Evolutionary conservation across 352 stramenopile genomes (phyloP), one percentile per base, ranked within the genome.

Genomic region (Pythium aristosporum): DNA sequence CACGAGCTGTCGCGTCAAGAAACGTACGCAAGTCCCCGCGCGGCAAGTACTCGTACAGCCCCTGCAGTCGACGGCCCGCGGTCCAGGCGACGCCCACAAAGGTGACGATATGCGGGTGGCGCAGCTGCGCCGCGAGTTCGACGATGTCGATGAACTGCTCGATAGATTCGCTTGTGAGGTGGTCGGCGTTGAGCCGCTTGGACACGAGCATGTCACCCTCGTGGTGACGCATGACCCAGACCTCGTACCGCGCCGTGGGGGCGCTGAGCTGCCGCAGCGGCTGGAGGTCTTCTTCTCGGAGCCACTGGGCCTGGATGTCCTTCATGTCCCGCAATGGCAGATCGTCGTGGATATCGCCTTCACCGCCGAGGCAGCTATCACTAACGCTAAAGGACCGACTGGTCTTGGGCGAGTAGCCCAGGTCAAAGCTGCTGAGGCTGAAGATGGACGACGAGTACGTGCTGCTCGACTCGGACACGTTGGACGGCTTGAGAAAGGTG

Each of bases 81-180:
- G 37, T 63, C 58, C 63, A 72, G 11, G 63, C 60, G n/a, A 69
- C 68, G 51, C 63, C 68, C 10, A 72, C 39, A 53, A 75, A 66
- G 28, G 63, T 42, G n/a, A 72, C 36, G 23, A 75, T 75, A 32
- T 65, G 68, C 7, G 69, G 65, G 21, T 63, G 66, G 11, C 65
- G 57, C 41, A 76, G 47, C 30, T 61, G 55, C 7, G 59, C 53
- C 41, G 64, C 67, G 36, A 75, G 55, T 46, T 73, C 58, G 52
- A 73, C 62, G 32, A 68, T 56, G 39, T 70, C 61, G 47, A 75
- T 67, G 30, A 75, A 75, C 52, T 71, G 63, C 51, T 75, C 55
- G 28, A 73, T 39, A 1, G 65, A 46, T 18, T 67, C 50, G 46
- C 41, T 57, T 1, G 44, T 49, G 13, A 61, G 20, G 36, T 61